phyloP scores from a whole-genome alignment of 495 filamentous ascomycete genomes.

The Polyplosphaeria fusca region DNA sequence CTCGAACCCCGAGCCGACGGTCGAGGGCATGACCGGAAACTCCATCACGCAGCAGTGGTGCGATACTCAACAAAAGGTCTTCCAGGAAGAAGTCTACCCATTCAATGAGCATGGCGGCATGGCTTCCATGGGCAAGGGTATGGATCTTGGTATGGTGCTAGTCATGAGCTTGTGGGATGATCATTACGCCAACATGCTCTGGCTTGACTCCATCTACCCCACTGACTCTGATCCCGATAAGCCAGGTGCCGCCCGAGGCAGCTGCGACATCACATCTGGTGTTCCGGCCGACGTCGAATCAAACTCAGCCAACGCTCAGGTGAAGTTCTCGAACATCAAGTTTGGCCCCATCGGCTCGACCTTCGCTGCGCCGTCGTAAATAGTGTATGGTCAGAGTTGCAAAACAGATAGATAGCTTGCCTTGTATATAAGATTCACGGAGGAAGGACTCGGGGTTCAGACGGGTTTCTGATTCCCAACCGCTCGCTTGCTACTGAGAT shows the following conservation, averaged over 20 bases:
- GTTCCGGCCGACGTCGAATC: slow-evolving; percentile 59
- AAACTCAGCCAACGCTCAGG: slow-evolving; percentile 51
- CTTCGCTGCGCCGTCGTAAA: too few relatives aligned
- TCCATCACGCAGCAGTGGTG: slow-evolving; percentile 63
- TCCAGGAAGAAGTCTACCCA: slow-evolving; percentile 55
- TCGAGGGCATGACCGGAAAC: slow-evolving; percentile 52
- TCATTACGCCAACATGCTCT: slow-evolving; percentile 73
- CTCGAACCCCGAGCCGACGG: slow-evolving; percentile 55
- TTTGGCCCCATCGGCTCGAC: slow-evolving; percentile 53
- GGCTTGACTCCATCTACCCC: slow-evolving; percentile 50
- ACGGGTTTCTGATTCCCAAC: too few relatives aligned
- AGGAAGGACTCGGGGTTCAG: too few relatives aligned
- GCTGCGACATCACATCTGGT: slow-evolving; percentile 60
- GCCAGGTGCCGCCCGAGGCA: slow-evolving; percentile 67
- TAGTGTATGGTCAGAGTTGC: too few relatives aligned
- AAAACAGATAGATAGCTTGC: too few relatives aligned
- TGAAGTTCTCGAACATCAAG: slow-evolving; percentile 49
- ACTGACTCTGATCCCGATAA: slow-evolving; percentile 44
- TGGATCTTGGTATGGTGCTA: slow-evolving; percentile 65
- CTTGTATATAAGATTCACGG: too few relatives aligned
- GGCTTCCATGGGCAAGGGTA: slow-evolving; percentile 53
- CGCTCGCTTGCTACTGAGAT: too few relatives aligned
- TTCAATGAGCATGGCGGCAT: slow-evolving; percentile 63
- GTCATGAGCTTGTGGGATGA: slow-evolving; percentile 80
- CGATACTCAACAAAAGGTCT: slow-evolving; percentile 54